Evolutionary conservation across 2,329 filamentous ascomycete species (phyloP), one percentile per base, ranked within the genome.

Genomic region (Emergomyces orientalis): DNA sequence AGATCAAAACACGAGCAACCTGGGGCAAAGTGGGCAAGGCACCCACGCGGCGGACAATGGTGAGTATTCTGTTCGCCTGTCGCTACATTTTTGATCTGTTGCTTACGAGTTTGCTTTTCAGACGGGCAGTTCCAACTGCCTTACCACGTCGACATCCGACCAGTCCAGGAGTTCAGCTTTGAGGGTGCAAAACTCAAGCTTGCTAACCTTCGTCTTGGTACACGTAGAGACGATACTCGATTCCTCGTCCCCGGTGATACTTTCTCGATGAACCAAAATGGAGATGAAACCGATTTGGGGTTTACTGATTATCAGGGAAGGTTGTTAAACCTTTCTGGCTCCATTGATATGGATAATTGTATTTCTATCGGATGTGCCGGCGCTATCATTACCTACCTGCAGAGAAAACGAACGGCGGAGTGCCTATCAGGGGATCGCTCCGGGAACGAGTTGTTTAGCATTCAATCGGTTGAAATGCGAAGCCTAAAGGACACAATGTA

Each of bases 281-380:
- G 75, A 13, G 72, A 74, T 14, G 70, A 70, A 7, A 74, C 76
- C 39, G 74, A 77, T 30, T 68, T 76, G 59, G 77, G 78, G 3
- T 78, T 80, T 61, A 80, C 79, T n/a, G 82, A 81, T 8, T 79
- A 80, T 41, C 85, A 88, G 68, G 85, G 86, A 37, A 85, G 82
- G 63, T 71, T 89, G 8, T 80, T 95, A 68, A 84, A 85, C 54
- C 81, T 95, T 9, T 85, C 87, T 2, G 83, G 88, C 1, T 84
- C 79, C 64, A 82, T 96, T 64, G 86, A 95, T 69, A 77, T 94
- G 61, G 88, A 93, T 2, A 93, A 88, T 68, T 79, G 76, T 6
- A 72, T 89, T 14, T 90, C 91, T 78, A 79, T 96, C 57, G 89
- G 90, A 2, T 97, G 94, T 75, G 89, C 88, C 32, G 91, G 92